A percentile compares a stretch with the other conserved stretches of the same genome.
Evolutionary conservation across 148 eudicot genomes (phyloP).

Genomic region (Rheum nobile): DNA sequence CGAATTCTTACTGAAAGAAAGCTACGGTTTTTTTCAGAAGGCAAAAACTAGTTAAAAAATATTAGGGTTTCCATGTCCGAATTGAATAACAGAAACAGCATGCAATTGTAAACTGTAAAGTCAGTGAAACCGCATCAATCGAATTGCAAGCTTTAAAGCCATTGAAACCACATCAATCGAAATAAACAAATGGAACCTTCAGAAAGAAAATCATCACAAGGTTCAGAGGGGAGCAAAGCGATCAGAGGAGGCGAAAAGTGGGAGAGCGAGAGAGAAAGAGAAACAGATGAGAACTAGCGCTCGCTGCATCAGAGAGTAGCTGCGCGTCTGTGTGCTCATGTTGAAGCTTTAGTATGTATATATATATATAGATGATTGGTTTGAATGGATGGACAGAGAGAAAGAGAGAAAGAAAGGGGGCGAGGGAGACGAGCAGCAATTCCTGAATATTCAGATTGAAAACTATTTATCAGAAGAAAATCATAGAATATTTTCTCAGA

Average conservation of each 20-base stretch:
- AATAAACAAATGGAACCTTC: not conserved
- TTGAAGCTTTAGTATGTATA: not conserved
- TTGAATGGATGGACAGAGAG: not conserved
- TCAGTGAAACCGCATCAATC: not conserved
- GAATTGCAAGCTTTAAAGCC: not conserved
- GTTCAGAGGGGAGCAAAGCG: conserved; percentile 9
- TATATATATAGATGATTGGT: not conserved
- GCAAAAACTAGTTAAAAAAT: not conserved
- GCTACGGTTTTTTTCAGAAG: not conserved
- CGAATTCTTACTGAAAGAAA: no score
- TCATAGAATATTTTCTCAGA: conserved; percentile 4
- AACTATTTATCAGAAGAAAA: conserved; percentile 6
- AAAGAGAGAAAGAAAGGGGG: not conserved
- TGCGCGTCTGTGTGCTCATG: no score
- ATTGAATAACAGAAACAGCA: not conserved
- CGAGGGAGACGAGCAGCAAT: conserved; percentile 9
- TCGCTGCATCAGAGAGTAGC: no score
- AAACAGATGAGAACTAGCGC: not conserved
- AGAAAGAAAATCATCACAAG: conserved; percentile 1
- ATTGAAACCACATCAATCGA: not conserved
- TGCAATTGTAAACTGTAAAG: not conserved
- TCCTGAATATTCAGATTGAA: conserved; percentile 2
- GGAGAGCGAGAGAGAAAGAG: not conserved
- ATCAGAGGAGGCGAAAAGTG: conserved; percentile 3
- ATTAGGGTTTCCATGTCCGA: not conserved